Conservation (phyloP, 345 rosid species). For the Lumnitzera racemosa region DNA sequence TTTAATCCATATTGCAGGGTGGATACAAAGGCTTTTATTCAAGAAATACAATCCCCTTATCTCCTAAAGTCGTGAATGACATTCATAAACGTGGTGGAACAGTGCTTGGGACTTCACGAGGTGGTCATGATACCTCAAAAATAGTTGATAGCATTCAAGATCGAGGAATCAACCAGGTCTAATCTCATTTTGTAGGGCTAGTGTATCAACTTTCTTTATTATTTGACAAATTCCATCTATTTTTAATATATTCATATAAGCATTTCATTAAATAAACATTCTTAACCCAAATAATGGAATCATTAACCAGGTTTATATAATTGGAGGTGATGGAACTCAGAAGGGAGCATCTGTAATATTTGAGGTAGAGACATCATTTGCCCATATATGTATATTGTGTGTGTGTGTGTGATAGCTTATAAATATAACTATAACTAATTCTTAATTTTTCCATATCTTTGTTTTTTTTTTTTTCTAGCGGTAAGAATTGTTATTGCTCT, state of each 20-base stretch:
- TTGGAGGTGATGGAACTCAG: constrained; percentile 93
- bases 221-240: too few species aligned
- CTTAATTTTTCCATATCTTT: too few species aligned
- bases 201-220: too few species aligned
- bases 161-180: constrained; percentile 75
- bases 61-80: constrained; percentile 58
- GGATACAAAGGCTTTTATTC: constrained; percentile 80
- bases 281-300: too few species aligned
- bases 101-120: constrained; percentile 68
- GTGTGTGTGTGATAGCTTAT: too few species aligned
- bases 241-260: too few species aligned
- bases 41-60: constrained; percentile 45
- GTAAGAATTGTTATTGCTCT: constrained; percentile 1
- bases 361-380: constrained; percentile 40
- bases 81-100: constrained; percentile 86
- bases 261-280: too few species aligned
- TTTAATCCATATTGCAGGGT: constrained; percentile 36
- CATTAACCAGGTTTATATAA: constrained; percentile 54
- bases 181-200: neutral
- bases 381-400: neutral
- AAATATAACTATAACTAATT: too few species aligned
- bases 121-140: constrained; percentile 67
- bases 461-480: neutral
- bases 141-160: constrained; percentile 84
- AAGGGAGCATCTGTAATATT: constrained; percentile 76